Conservation (phyloP, 495 filamentous ascomycete genomes). For the Penicillium riverlandense region DNA sequence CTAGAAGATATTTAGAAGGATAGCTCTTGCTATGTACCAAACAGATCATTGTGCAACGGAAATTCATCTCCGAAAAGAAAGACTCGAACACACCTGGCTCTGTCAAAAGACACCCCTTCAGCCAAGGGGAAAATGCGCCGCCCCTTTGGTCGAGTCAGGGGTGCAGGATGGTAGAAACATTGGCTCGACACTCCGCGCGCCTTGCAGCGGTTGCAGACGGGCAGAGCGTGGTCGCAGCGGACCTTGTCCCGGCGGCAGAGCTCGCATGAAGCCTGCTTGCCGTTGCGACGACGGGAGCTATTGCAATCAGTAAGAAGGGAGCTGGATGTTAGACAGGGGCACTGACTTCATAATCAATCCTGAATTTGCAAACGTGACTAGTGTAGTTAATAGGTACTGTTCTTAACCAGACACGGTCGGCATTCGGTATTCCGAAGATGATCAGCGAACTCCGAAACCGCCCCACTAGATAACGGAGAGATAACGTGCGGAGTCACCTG, state of each 20-base stretch:
- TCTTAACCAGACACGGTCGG: not conserved
- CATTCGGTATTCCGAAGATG: conserved; percentile 5
- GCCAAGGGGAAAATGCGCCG: conserved; percentile 5
- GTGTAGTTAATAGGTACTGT: no score
- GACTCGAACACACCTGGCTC: conserved; percentile 4
- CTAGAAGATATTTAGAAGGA: not conserved
- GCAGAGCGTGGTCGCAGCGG: conserved; percentile 36
- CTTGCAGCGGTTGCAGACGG: conserved; percentile 20
- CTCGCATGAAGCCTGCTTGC: conserved; percentile 40
- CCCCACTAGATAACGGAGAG: not conserved
- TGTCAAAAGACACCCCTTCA: conserved; percentile 9
- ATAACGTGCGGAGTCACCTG: conserved; percentile 14
- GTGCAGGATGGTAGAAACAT: conserved; percentile 36
- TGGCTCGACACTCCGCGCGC: conserved; percentile 14
- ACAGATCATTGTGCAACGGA: not conserved
- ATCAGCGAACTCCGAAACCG: conserved; percentile 6
- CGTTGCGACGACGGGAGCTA: conserved; percentile 33
- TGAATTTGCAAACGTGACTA: not conserved
- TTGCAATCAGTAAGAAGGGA: not conserved
- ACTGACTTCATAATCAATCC: conserved; percentile 1
- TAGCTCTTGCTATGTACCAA: no score
- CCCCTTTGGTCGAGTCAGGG: conserved; percentile 17
- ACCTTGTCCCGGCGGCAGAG: conserved; percentile 42
- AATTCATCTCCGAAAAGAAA: not conserved
- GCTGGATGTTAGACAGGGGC: no score